phyloP scores from a whole-genome alignment of 2,329 filamentous ascomycete genomes.

The Talaromyces albobiverticillius region DNA sequence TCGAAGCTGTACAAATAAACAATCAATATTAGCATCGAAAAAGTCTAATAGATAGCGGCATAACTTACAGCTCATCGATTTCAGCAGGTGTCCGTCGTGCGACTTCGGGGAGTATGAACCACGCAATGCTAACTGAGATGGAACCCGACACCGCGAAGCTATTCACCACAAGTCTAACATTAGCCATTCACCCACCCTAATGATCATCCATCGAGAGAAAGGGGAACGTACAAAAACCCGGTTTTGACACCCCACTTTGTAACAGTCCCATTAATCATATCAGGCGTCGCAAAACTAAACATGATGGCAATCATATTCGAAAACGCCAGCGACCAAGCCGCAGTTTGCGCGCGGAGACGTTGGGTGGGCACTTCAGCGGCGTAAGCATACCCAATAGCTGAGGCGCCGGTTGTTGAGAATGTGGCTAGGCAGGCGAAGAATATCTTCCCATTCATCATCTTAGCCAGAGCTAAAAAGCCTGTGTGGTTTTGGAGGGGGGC shows the following conservation, averaged over 20 bases:
- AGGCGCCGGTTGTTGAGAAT: slow-evolving; percentile 42
- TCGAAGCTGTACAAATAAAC: slow-evolving; percentile 22
- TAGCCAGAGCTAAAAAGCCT: too few species aligned
- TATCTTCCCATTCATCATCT: slow-evolving; percentile 23
- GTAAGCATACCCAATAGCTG: slow-evolving; percentile 44
- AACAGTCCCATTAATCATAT: slow-evolving; percentile 42
- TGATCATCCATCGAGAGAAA: neutral
- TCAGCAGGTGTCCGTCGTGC: slow-evolving; percentile 48
- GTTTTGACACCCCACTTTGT: slow-evolving; percentile 45
- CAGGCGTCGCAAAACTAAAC: slow-evolving; percentile 45
- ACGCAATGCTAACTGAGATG: slow-evolving; percentile 36
- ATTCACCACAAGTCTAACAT: slow-evolving; percentile 11
- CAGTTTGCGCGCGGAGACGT: slow-evolving; percentile 40
- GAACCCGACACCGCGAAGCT: slow-evolving; percentile 36
- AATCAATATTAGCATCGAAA: neutral
- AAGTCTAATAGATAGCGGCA: neutral
- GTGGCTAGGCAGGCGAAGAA: slow-evolving; percentile 44
- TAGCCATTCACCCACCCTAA: neutral
- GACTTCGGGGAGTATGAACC: slow-evolving; percentile 52
- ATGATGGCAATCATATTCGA: slow-evolving; percentile 43
- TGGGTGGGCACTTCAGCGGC: slow-evolving; percentile 42
- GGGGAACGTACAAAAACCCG: slow-evolving; percentile 37
- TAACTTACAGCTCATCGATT: slow-evolving; percentile 44
- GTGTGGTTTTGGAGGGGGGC: neutral
- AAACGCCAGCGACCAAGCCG: slow-evolving; percentile 37